Base-by-base conservation (phyloP, 345 rosid species). In the Dovyalis caffra region DNA sequence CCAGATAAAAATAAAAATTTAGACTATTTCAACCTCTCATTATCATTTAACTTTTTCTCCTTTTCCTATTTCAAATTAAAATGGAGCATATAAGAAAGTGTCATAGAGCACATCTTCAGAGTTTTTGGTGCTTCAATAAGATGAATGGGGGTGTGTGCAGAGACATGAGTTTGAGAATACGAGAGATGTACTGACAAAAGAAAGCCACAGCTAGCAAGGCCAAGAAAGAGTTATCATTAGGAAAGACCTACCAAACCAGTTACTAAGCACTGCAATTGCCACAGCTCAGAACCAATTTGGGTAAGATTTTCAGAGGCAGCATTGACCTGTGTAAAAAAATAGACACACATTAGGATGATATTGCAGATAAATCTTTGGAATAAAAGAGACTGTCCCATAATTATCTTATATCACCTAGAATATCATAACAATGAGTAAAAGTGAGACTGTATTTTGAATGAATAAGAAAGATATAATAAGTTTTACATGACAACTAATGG, bases 171-270 rank as follows among this genome's bases (percentile, higher is more conserved):
- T 10, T 26, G 45, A 8, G 8, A 31, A 12, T 28, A 38, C 10
- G 47, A 18, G 37, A 56, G 18, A 10, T 20, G 21, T n/a, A 10
- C 5, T 26, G 62, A 18, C 40, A 66, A 20, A n/a, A 31, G 7
- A 26, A 21, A 18, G 9, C 6, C 31, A 56, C 33, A 20, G 25
- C 26, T 43, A 35, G 32, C 16, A 74, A 35, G 37, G 33, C 21
- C 71, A 51, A n/a, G 2, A 69, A 45, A 11, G 53, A 25, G 61
- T 2, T 20, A 1, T 60, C 38, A 6, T 32, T n/a, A 68, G 53
- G 74, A 43, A 45, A 70, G 76, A 76, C 97, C 84, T 82, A 92
- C 99, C 93, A 90, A 79, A 73, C 87, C 83, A 75, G 83, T 83
- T 74, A 91, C 87, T 81, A 90, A 69, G 70, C 53, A 56, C 73